A percentile compares a stretch with the other conserved stretches of the same genome.
These are phyloP conservation scores for Scorias spongiosa DNA, from an alignment of 2,329 filamentous ascomycete genomes.

Conservation along the genomic window DNA sequence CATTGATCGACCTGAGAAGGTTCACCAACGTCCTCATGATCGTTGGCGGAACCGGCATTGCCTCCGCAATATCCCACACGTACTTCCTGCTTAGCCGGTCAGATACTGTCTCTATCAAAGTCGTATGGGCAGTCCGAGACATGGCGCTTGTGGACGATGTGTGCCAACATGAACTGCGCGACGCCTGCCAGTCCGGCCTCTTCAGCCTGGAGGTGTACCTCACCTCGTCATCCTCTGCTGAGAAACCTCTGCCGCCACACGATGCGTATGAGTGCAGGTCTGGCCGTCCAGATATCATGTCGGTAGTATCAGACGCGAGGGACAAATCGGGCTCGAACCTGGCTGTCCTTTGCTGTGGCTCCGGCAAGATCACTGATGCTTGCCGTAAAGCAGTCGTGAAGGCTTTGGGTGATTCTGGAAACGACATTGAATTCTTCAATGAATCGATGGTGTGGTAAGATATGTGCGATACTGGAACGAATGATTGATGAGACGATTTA, in stretches of 20 bases:
- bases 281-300: slow-evolving; percentile 9
- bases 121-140: slow-evolving; percentile 9
- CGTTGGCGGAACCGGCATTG: slow-evolving; percentile 35
- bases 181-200: slow-evolving; percentile 3
- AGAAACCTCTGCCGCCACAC: not conserved
- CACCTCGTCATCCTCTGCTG: slow-evolving; percentile 2
- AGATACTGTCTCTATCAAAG: slow-evolving; percentile 3
- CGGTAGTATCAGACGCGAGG: slow-evolving; percentile 6
- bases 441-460: slow-evolving; percentile 8
- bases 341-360: slow-evolving; percentile 9
- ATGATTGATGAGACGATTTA: too few species aligned
- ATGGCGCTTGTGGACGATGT: slow-evolving; percentile 7
- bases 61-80: slow-evolving; percentile 22
- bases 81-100: slow-evolving; percentile 4
- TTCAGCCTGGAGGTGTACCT: slow-evolving; percentile 9
- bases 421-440: slow-evolving; percentile 8
- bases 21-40: slow-evolving; percentile 28
- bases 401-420: slow-evolving; percentile 7
- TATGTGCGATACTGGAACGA: too few species aligned
- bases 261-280: slow-evolving; percentile 3
- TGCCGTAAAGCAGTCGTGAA: slow-evolving; percentile 8
- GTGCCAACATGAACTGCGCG: slow-evolving; percentile 6
- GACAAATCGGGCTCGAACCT: slow-evolving; percentile 3
- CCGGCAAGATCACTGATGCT: slow-evolving; percentile 8
- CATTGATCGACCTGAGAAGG: slow-evolving; percentile 24